These are phyloP conservation scores for Litchi chinensis DNA, from an alignment of 345 rosid genomes.

Conservation along the genomic window DNA sequence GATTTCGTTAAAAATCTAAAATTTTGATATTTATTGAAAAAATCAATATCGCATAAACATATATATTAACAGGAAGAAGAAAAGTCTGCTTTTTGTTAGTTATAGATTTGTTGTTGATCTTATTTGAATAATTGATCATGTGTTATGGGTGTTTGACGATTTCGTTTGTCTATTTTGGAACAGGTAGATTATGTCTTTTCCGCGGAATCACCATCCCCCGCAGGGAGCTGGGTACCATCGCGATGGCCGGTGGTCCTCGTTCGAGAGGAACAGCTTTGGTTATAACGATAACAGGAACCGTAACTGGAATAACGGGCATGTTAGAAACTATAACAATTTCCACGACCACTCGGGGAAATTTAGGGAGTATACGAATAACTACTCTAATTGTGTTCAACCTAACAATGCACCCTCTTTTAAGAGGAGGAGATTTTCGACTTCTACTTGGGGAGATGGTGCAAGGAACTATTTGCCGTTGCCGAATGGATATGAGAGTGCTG, in stretches of 20 bases:
- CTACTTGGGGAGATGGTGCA: conserved; percentile 48
- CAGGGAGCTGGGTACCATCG: conserved; percentile 43
- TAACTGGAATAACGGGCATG: conserved; percentile 25
- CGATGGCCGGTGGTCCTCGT: conserved; percentile 37
- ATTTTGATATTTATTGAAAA: not conserved
- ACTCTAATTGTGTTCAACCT: conserved; percentile 32
- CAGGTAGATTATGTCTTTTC: conserved; percentile 46
- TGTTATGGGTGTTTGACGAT: not conserved
- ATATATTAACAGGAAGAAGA: too few relatives aligned
- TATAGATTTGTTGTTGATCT: not conserved
- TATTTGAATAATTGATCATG: not conserved
- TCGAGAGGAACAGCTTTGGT: conserved; percentile 30
- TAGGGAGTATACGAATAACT: conserved; percentile 32
- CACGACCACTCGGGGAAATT: conserved; percentile 32
- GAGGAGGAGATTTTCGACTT: conserved; percentile 59
- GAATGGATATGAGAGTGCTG: conserved; percentile 27
- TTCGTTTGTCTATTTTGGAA: not conserved
- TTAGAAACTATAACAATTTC: conserved; percentile 28
- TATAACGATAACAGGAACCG: conserved; percentile 31
- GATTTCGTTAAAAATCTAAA: not conserved
- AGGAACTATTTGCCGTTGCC: conserved; percentile 26
- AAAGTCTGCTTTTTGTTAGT: too few relatives aligned
- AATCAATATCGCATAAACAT: not conserved
- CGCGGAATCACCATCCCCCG: conserved; percentile 37
- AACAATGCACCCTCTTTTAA: conserved; percentile 48